A percentile compares a stretch with the other conserved stretches of the same genome.
Conservation (phyloP, 331 rosid species). For the Spiraea crenata region DNA sequence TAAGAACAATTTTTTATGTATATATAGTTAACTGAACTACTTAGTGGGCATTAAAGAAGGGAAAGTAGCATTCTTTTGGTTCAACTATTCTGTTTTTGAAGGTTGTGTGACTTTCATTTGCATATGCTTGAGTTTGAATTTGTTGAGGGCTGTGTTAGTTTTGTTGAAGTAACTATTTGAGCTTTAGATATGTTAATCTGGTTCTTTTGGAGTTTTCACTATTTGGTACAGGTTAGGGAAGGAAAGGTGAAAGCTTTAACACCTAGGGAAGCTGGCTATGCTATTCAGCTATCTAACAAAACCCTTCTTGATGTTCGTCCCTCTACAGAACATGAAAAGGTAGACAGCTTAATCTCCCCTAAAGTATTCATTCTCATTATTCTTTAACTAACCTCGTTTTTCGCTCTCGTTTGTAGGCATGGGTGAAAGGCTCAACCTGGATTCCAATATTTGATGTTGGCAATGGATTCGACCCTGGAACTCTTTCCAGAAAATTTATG, state of each 20-base stretch:
- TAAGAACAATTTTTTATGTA: no score
- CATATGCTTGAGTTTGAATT: neutral
- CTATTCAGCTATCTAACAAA: constrained; percentile 85
- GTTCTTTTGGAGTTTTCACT: neutral
- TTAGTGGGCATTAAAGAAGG: neutral
- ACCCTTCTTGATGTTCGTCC: constrained; percentile 95
- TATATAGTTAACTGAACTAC: neutral
- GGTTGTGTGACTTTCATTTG: constrained; percentile 3
- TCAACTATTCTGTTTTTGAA: neutral
- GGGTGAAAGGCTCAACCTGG: constrained; percentile 92
- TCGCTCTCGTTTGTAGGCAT: constrained; percentile 59
- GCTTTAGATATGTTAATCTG: neutral
- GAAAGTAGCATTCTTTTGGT: neutral
- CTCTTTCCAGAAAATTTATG: constrained; percentile 60
- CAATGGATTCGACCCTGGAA: constrained; percentile 50
- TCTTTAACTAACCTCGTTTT: neutral
- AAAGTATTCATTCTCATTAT: neutral
- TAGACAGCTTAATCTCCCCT: constrained; percentile 19
- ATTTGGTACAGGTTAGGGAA: constrained; percentile 57
- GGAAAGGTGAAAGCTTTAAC: constrained; percentile 74
- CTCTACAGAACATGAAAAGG: constrained; percentile 80
- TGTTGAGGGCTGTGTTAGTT: neutral
- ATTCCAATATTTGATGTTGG: constrained; percentile 83
- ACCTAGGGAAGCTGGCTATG: constrained; percentile 93
- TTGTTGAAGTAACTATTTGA: neutral